phyloP scores from a whole-genome alignment of 129 eudicot species.

The Helianthus annuus region DNA sequence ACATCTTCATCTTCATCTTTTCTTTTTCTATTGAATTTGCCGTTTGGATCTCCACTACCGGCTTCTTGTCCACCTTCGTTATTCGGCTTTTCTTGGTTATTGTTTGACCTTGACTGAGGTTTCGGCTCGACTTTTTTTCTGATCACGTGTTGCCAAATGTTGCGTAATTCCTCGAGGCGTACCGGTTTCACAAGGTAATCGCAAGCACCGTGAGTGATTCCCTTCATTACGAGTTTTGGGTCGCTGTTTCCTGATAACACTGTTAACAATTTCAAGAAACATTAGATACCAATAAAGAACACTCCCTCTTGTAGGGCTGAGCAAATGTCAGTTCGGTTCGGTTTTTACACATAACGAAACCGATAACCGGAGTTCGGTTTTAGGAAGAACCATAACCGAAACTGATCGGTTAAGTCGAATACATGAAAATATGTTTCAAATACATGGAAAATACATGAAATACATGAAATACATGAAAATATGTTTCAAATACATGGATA shows the following conservation, averaged over 20 bases:
- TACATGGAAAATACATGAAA: no score
- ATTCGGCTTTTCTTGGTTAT: constrained; percentile 47
- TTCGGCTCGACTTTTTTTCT: constrained; percentile 67
- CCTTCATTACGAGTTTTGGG: constrained; percentile 97
- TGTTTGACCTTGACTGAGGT: constrained; percentile 46
- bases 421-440: no score
- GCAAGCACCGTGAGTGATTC: constrained; percentile 93
- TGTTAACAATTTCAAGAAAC: constrained; percentile 35
- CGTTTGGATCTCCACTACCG: constrained; percentile 64
- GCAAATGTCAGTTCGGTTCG: no score
- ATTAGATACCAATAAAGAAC: constrained; percentile 20
- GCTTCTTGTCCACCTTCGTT: constrained; percentile 59
- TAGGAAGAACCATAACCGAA: no score
- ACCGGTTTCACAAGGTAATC: constrained; percentile 95
- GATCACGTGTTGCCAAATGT: constrained; percentile 95
- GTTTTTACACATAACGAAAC: no score
- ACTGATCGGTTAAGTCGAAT: no score
- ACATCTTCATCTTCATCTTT: constrained; percentile 87
- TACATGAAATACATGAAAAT: no score
- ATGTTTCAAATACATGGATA: no score
- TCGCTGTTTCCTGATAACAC: constrained; percentile 97
- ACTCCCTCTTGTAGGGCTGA: not conserved
- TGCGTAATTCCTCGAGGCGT: constrained; percentile 88
- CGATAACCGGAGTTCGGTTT: no score
- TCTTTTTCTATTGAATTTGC: constrained; percentile 66